phyloP scores from a whole-genome alignment of 345 rosid genomes.

The Eucalyptus caleyi region DNA sequence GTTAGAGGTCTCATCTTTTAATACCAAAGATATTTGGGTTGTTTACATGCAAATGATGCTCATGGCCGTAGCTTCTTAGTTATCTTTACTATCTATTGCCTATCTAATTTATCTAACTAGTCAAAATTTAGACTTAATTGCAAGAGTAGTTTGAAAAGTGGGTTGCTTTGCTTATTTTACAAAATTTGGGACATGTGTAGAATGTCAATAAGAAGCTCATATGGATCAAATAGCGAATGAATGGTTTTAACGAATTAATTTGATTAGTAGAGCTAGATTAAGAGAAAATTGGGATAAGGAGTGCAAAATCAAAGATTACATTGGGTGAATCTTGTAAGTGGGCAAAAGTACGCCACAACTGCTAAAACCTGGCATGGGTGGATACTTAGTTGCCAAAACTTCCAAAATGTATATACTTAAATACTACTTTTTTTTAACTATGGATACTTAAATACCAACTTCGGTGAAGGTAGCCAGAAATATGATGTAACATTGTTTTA shows the following conservation, averaged over 20 bases:
- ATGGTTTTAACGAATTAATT: too few relatives aligned
- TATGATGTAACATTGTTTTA: too few relatives aligned
- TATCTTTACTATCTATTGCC: background rate
- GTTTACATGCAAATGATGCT: background rate
- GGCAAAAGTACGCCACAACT: too few relatives aligned
- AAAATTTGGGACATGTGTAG: background rate
- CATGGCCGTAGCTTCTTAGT: background rate
- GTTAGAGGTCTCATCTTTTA: background rate
- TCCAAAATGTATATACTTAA: too few relatives aligned
- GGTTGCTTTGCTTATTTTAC: background rate
- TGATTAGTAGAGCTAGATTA: background rate
- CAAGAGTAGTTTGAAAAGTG: background rate
- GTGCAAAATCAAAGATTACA: background rate
- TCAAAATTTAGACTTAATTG: background rate
- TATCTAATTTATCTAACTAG: background rate
- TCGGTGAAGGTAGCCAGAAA: fast-evolving
- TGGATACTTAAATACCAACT: too few relatives aligned
- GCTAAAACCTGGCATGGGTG: fast-evolving
- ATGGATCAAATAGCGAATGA: background rate
- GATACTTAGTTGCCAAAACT: too few relatives aligned
- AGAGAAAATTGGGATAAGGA: background rate
- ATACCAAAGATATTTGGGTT: background rate
- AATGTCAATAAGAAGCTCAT: background rate
- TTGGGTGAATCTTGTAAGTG: background rate
- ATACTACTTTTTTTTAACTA: too few relatives aligned